phyloP scores from a whole-genome alignment of 139 green algal species.

The Diplosphaera chodatii region DNA sequence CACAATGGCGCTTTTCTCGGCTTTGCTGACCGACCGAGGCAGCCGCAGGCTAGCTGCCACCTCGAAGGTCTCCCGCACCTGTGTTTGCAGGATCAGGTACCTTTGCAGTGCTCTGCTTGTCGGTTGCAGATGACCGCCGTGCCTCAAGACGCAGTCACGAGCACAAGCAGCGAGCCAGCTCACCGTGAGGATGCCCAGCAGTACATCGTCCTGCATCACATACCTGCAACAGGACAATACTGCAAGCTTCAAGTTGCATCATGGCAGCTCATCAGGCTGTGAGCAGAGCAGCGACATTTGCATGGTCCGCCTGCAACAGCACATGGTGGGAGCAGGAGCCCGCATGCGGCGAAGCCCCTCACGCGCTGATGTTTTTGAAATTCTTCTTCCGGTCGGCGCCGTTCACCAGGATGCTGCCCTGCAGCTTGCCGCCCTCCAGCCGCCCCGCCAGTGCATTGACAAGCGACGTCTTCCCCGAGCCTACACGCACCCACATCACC shows the following conservation, averaged over 20 bases:
- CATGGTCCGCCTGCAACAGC: too few species aligned
- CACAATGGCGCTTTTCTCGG: slow-evolving; percentile 26
- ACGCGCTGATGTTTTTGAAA: slow-evolving; percentile 12
- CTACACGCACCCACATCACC: slow-evolving; percentile 9
- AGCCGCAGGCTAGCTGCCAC: slow-evolving; percentile 48
- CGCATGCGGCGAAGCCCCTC: too few species aligned
- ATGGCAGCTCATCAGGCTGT: too few species aligned
- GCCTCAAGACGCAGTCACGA: too few species aligned
- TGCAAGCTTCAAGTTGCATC: too few species aligned
- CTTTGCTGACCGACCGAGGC: slow-evolving; percentile 11
- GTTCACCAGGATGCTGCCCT: slow-evolving; percentile 31
- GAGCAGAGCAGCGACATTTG: too few species aligned
- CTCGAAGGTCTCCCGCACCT: slow-evolving; percentile 45
- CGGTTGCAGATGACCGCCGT: too few species aligned
- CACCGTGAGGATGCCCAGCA: slow-evolving; percentile 38
- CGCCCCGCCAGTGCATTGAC: slow-evolving; percentile 31
- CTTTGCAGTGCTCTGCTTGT: too few species aligned
- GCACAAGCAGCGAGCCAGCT: neutral
- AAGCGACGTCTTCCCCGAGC: slow-evolving; percentile 34
- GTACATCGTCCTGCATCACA: slow-evolving; percentile 39
- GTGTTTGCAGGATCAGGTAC: too few species aligned
- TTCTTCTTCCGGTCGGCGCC: slow-evolving; percentile 3
- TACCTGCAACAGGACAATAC: too few species aligned
- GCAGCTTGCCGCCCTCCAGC: slow-evolving; percentile 14
- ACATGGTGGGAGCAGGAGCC: slow-evolving; percentile 1